Conservation (phyloP, 345 rosid species). For the Eucalyptus regnans region DNA sequence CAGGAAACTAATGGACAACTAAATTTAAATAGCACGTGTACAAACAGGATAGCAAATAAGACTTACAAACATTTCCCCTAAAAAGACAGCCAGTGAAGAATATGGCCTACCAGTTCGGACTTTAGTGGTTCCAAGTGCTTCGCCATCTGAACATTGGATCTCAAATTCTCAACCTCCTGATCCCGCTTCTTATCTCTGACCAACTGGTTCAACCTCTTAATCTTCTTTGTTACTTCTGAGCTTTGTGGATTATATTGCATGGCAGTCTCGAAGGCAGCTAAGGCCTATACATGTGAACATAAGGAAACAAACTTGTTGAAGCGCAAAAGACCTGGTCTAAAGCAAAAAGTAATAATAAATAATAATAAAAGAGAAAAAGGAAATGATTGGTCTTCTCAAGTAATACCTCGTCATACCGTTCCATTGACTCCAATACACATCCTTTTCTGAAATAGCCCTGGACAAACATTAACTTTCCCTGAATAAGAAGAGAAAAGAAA, state of each 20-base stretch:
- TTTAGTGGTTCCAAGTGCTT: constrained; percentile 57
- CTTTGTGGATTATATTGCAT: constrained; percentile 71
- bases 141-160: constrained; percentile 65
- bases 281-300: constrained; percentile 30
- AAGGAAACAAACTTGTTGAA: not conserved
- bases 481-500: not conserved
- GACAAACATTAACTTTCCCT: not conserved
- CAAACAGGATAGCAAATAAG: not conserved
- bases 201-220: constrained; percentile 60
- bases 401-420: constrained; percentile 71
- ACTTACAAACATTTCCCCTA: not conserved
- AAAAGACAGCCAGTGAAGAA: not conserved
- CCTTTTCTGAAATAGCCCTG: constrained; percentile 98
- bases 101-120: constrained; percentile 51
- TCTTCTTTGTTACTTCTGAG: constrained; percentile 77
- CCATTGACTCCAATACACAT: constrained; percentile 93
- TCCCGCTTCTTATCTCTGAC: constrained; percentile 75
- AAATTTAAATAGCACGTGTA: not conserved
- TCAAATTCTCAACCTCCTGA: constrained; percentile 73
- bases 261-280: constrained; percentile 68
- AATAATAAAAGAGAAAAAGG: not conserved
- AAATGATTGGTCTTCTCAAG: not conserved
- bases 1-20: not conserved
- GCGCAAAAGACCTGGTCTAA: not conserved
- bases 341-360: not conserved